A percentile compares a stretch with the other conserved stretches of the same genome.
Conservation (phyloP, 2,329 filamentous ascomycete genomes). For the Helminthosporium solani region DNA sequence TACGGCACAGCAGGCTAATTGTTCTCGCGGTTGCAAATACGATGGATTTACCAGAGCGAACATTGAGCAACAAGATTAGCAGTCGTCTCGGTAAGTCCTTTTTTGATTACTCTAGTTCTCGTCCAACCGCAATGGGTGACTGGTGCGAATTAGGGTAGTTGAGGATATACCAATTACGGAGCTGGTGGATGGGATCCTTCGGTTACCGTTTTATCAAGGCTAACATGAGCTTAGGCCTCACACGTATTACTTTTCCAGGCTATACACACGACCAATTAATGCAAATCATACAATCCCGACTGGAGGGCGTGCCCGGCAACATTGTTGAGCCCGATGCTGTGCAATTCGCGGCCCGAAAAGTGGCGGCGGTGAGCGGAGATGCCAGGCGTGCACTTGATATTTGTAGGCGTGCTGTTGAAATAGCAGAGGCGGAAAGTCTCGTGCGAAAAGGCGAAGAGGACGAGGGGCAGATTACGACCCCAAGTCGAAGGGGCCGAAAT, state of each 20-base stretch:
- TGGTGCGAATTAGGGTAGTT: not conserved
- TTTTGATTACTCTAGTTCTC: not conserved
- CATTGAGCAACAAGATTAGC: slow-evolving; percentile 97
- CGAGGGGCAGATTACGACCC: slow-evolving; percentile 55
- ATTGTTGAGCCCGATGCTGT: slow-evolving; percentile 92
- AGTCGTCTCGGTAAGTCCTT: slow-evolving; percentile 59
- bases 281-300: slow-evolving; percentile 92
- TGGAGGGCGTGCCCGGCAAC: slow-evolving; percentile 82
- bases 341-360: slow-evolving; percentile 94
- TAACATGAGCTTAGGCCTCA: slow-evolving; percentile 60
- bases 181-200: slow-evolving; percentile 17
- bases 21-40: slow-evolving; percentile 98
- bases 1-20: slow-evolving; percentile 88
- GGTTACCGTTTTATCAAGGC: slow-evolving; percentile 28
- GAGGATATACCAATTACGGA: not conserved
- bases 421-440: slow-evolving; percentile 74
- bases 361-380: slow-evolving; percentile 93
- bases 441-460: slow-evolving; percentile 25
- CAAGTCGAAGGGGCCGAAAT: slow-evolving; percentile 57
- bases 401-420: slow-evolving; percentile 89
- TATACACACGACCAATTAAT: slow-evolving; percentile 98
- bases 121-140: not conserved
- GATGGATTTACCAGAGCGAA: slow-evolving; percentile 96
- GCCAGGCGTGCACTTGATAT: slow-evolving; percentile 91
- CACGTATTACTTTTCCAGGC: slow-evolving; percentile 92